phyloP scores from a whole-genome alignment of 2,329 filamentous ascomycete species.

The Curvularia sp. region DNA sequence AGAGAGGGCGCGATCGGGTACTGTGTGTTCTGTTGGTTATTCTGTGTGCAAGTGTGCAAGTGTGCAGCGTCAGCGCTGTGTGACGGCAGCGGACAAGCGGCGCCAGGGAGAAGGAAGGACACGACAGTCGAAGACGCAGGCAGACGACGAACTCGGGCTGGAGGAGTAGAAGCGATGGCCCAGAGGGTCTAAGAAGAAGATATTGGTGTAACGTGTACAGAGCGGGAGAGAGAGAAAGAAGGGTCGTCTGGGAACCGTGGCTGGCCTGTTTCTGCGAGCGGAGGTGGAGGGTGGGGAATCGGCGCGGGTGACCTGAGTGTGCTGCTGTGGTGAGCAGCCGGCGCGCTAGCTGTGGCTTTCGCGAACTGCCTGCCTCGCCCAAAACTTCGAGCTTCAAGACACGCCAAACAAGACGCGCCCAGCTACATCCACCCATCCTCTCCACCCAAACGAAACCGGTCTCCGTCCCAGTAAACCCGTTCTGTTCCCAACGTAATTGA shows the following conservation, averaged over 20 bases:
- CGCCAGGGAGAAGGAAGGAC: slow-evolving; percentile 6
- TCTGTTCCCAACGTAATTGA: slow-evolving; percentile 7
- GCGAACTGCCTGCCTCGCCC: slow-evolving; percentile 18
- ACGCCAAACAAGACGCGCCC: slow-evolving; percentile 23
- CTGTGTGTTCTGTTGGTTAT: slow-evolving; percentile 9
- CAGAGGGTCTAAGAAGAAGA: neutral
- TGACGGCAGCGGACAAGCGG: slow-evolving; percentile 13
- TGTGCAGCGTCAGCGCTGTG: slow-evolving; percentile 12
- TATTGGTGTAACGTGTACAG: neutral
- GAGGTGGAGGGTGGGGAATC: slow-evolving; percentile 24
- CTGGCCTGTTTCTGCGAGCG: slow-evolving; percentile 18
- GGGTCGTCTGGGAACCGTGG: neutral
- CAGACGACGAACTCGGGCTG: neutral
- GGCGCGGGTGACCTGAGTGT: slow-evolving; percentile 15
- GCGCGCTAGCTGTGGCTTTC: slow-evolving; percentile 24
- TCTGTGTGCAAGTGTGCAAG: slow-evolving; percentile 6
- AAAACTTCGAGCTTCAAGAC: slow-evolving; percentile 27
- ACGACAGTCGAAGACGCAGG: slow-evolving; percentile 8
- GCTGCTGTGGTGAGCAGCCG: slow-evolving; percentile 9
- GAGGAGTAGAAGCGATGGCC: neutral
- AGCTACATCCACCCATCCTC: slow-evolving; percentile 9
- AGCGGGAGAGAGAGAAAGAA: neutral
- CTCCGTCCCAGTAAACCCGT: neutral
- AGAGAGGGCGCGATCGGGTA: neutral
- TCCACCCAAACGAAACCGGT: slow-evolving; percentile 1